A percentile compares a stretch with the other conserved stretches of the same genome.
phyloP scores from a whole-genome alignment of 257 asterid genomes.

The Solanum boliviense region DNA sequence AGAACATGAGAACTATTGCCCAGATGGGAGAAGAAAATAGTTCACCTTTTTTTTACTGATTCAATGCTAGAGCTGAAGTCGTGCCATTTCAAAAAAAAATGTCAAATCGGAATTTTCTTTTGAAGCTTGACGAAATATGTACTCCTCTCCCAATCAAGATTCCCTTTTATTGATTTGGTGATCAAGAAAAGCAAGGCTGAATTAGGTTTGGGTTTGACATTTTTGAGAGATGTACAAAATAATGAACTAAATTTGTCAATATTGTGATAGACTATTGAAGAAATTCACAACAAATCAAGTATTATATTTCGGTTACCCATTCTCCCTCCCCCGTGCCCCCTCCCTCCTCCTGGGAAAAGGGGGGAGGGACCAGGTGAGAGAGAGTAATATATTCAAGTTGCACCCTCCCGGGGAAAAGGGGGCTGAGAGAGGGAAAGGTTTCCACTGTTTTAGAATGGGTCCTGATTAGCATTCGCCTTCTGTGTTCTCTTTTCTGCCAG shows the following conservation, averaged over 20 bases:
- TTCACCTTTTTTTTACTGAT: background rate
- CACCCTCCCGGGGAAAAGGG: background rate
- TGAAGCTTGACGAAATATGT: background rate
- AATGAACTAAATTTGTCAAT: background rate
- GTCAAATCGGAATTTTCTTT: background rate
- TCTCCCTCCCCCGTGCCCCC: background rate
- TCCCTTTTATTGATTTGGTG: background rate
- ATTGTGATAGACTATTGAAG: background rate
- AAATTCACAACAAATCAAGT: background rate
- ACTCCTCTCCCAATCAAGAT: background rate
- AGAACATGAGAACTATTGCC: background rate
- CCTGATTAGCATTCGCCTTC: background rate
- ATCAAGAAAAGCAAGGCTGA: background rate
- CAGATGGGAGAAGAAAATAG: background rate
- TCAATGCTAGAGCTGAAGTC: background rate
- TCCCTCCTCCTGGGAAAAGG: background rate
- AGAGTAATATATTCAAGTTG: background rate
- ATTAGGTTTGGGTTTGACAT: background rate
- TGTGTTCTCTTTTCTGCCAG: background rate
- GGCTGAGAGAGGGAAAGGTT: background rate
- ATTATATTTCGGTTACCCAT: background rate
- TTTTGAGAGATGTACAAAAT: background rate
- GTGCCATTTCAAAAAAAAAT: background rate
- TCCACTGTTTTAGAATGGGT: background rate
- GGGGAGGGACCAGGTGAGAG: background rate